These are phyloP conservation scores for Boletus rubroflammeus DNA, from an alignment of 768 basidiomycete genomes.

Conservation along the genomic window DNA sequence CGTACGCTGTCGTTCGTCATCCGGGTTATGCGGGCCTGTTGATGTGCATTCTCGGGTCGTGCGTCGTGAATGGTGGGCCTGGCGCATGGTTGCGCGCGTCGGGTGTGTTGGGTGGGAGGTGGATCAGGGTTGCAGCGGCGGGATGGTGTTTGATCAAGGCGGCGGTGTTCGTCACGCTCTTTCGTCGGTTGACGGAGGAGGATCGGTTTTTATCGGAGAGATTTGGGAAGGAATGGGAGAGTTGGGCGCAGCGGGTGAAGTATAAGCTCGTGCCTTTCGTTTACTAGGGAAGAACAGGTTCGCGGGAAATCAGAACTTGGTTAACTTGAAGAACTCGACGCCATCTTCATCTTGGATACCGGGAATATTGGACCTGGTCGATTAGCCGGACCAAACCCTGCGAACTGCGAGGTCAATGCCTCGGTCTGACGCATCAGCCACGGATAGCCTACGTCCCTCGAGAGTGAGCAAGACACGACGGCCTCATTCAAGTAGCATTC, in stretches of 20 bases:
- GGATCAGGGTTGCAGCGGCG: background rate
- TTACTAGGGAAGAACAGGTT: too few species aligned
- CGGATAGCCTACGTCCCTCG: too few species aligned
- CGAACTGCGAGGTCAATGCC: too few species aligned
- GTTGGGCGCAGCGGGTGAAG: constrained; percentile 15
- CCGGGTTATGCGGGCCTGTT: constrained; percentile 22
- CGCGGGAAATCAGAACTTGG: too few species aligned
- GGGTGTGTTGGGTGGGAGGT: background rate
- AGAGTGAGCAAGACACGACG: too few species aligned
- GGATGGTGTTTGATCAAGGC: background rate
- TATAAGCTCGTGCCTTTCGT: background rate
- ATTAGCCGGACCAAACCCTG: too few species aligned
- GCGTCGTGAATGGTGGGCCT: background rate
- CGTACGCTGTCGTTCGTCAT: constrained; percentile 29
- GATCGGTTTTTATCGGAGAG: constrained; percentile 13
- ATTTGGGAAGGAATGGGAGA: constrained; percentile 22
- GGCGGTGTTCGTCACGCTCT: background rate
- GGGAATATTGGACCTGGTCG: too few species aligned
- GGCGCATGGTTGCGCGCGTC: background rate
- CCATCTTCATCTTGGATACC: too few species aligned
- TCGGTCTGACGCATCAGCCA: too few species aligned
- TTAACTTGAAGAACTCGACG: too few species aligned
- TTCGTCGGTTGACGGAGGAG: constrained; percentile 21
- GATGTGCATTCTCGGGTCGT: background rate
- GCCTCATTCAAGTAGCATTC: too few species aligned